These are phyloP conservation scores for Areca catechu DNA, from an alignment of 176 grass and related monocot species.

Conservation along the genomic window DNA sequence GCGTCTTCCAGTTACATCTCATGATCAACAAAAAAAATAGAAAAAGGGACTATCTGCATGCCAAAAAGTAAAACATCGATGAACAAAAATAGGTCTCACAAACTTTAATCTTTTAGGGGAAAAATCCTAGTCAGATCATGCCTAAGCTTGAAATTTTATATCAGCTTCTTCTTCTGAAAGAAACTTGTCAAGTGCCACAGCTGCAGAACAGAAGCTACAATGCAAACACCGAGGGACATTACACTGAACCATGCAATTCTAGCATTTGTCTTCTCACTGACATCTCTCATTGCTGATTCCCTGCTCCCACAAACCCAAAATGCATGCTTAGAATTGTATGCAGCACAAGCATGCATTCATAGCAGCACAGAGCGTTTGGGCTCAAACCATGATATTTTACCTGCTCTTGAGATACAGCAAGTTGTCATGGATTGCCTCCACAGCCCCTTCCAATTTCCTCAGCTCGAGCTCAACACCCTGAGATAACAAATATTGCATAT, in stretches of 20 bases:
- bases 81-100: too few relatives aligned
- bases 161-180: constrained; percentile 75
- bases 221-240: constrained; percentile 56
- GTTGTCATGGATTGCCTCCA: constrained; percentile 48
- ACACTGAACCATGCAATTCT: constrained; percentile 55
- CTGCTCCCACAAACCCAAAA: constrained; percentile 29
- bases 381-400: constrained; percentile 23
- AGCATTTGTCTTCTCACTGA: constrained; percentile 53
- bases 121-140: too few relatives aligned
- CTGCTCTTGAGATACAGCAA: constrained; percentile 47
- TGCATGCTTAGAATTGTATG: too few relatives aligned
- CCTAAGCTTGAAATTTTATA: constrained; percentile 26
- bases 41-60: too few relatives aligned
- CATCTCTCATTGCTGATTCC: constrained; percentile 52
- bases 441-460: constrained; percentile 54
- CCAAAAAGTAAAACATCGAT: too few relatives aligned
- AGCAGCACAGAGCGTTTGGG: background rate
- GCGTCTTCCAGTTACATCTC: too few relatives aligned
- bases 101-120: too few relatives aligned
- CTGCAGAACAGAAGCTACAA: constrained; percentile 40
- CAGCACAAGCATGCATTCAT: background rate
- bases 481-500: background rate
- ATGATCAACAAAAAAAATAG: too few relatives aligned
- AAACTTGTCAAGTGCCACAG: constrained; percentile 46
- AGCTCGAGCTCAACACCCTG: constrained; percentile 79